These are phyloP conservation scores for Papiliotrema terrestris DNA, from an alignment of 1,284 basidiomycete genomes.

Conservation along the genomic window DNA sequence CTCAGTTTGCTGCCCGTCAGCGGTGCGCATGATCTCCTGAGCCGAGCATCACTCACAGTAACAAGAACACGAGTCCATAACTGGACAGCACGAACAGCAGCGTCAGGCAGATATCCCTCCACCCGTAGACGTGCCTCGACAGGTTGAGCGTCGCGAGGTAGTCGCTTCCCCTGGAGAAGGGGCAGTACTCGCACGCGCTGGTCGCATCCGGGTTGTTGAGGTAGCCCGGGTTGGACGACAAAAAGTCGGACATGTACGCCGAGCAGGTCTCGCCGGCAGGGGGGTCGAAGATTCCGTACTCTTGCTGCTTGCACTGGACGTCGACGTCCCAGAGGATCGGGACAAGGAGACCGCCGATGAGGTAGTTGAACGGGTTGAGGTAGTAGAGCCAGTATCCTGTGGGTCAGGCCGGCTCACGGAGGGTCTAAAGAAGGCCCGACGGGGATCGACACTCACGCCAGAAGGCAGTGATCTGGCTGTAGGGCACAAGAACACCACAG, in stretches of 20 bases:
- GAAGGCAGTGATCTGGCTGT: slow-evolving; percentile 29
- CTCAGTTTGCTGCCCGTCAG: slow-evolving; percentile 22
- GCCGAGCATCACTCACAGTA: slow-evolving; percentile 15
- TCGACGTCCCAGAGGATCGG: slow-evolving; percentile 31
- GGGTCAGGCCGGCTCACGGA: not conserved
- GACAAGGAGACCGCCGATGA: slow-evolving; percentile 34
- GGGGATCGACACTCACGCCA: slow-evolving; percentile 19
- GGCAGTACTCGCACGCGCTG: slow-evolving; percentile 36
- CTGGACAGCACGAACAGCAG: slow-evolving; percentile 27
- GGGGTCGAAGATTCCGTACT: slow-evolving; percentile 41
- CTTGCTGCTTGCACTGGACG: slow-evolving; percentile 35
- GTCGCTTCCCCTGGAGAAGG: slow-evolving; percentile 33
- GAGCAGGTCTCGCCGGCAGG: slow-evolving; percentile 43
- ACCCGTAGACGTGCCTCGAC: slow-evolving; percentile 25
- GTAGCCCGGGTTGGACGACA: slow-evolving; percentile 25
- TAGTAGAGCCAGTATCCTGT: slow-evolving; percentile 33
- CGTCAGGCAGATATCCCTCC: slow-evolving; percentile 39
- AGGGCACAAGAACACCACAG: slow-evolving; percentile 34
- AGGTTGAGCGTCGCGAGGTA: slow-evolving; percentile 40
- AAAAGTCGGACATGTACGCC: slow-evolving; percentile 30
- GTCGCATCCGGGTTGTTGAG: slow-evolving; percentile 35
- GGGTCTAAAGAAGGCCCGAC: not conserved
- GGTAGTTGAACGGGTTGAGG: slow-evolving; percentile 39
- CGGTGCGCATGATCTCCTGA: not conserved
- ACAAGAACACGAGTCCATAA: slow-evolving; percentile 33